These are phyloP conservation scores for Leccinum variicolor DNA, from an alignment of 768 basidiomycete species.

Conservation along the genomic window DNA sequence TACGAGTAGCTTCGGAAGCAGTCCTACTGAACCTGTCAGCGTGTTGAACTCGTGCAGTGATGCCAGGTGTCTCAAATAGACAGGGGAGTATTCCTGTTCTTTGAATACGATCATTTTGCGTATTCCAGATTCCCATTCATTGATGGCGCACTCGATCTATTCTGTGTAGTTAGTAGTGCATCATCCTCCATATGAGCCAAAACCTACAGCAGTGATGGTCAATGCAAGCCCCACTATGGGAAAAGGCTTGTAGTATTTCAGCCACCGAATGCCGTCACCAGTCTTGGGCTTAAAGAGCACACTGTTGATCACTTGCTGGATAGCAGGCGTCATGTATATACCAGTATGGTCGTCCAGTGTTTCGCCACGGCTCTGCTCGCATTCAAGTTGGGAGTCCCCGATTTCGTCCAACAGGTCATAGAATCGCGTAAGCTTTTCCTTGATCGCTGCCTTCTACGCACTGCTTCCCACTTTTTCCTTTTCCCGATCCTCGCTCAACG, in stretches of 20 bases:
- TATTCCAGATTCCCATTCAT: neutral
- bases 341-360: no score
- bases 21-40: no score
- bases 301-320: neutral
- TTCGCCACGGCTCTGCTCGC: no score
- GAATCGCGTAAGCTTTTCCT: conserved; percentile 82
- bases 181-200: neutral
- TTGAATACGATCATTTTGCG: neutral
- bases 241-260: neutral
- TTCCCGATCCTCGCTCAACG: conserved; percentile 45
- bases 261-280: neutral
- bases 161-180: neutral
- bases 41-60: neutral
- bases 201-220: neutral
- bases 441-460: conserved; percentile 53
- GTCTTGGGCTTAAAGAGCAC: neutral
- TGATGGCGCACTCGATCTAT: neutral
- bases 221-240: neutral
- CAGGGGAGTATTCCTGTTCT: neutral
- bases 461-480: conserved; percentile 45
- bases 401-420: conserved; percentile 80
- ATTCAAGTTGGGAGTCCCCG: no score
- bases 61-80: neutral
- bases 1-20: neutral
- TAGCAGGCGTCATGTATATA: neutral